Conservation (phyloP, 306 rosid species). For the Rubus idaeus region DNA sequence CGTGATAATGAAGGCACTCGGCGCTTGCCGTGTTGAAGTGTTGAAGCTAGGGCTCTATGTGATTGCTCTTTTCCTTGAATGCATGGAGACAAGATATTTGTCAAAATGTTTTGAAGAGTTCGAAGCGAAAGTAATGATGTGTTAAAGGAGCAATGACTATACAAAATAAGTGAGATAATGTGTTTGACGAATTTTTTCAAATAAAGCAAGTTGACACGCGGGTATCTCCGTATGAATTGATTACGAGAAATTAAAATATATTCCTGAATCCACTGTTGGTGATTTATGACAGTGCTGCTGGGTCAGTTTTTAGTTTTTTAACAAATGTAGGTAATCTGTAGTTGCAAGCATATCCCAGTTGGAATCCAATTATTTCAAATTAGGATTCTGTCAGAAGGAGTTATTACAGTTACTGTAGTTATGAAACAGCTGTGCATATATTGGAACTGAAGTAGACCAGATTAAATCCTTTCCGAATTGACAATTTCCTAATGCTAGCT, state of each 20-base stretch:
- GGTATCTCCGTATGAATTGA: not conserved
- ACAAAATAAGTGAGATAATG: not conserved
- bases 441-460: not conserved
- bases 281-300: not conserved
- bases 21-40: not conserved
- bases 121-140: not conserved
- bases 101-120: not conserved
- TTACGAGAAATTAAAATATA: not conserved
- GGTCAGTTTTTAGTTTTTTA: not conserved
- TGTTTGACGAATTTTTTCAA: not conserved
- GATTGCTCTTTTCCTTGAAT: not conserved
- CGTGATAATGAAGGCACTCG: not conserved
- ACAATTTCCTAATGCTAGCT: not conserved
- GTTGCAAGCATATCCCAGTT: conserved; percentile 1
- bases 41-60: too few relatives aligned
- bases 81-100: not conserved
- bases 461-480: not conserved
- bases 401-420: conserved; percentile 6
- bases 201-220: too few relatives aligned
- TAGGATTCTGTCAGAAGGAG: conserved; percentile 12
- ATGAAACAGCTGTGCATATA: not conserved
- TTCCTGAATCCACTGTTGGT: not conserved
- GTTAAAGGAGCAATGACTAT: not conserved
- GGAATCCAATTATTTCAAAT: conserved; percentile 3
- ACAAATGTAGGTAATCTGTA: not conserved